Evolutionary conservation across 805 yeast genomes (phyloP), one percentile per base, ranked within the genome.

Genomic region (Maudiozyma bulderi): DNA sequence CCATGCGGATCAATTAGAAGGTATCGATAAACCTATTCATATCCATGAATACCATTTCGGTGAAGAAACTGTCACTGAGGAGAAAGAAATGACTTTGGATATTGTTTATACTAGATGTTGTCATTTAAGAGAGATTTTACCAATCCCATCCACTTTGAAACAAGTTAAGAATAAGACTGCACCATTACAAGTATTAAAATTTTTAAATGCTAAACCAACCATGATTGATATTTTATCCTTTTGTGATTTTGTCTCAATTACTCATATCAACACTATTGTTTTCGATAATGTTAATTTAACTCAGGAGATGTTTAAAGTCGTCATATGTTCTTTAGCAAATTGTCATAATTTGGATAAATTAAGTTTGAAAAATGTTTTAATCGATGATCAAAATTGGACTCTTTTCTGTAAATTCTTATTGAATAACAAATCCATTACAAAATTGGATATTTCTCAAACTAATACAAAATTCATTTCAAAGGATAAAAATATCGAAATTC

Each of bases 31-130:
- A 51, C 90, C 91, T 2, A 76, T 85, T 40, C 86, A 80, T 61
- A 49, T 73, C 34, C 84, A 80, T 60, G 82, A 78, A 54, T 72
- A 76, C 49, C 77, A 77, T 57, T 80, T 80, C 56, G 71, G 66
- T 28, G 42, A 46, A 4, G 29, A 45, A 59, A 29, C 26, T 48
- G n/a, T 45, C 31, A 59, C 13, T 20, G 20, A 49, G 8, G 55
- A 52, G n/a, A 62, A 60, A 8, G 66, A 66, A 38, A 44, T 65
- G 30, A 65, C 68, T 2, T 50, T 73, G 45, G 95, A 87, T 58
- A 75, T 81, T 43, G 73, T 90, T 60, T 90, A 90, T 66, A 86
- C 96, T 0, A 73, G 97, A 54, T 90, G 97, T 65, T 89, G 97
- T 62, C 97, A 89, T 64, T 69, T 89, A 50, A 73, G 97, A 47